Conservation (phyloP, 139 green algal genomes). For the Asterochloris erici region DNA sequence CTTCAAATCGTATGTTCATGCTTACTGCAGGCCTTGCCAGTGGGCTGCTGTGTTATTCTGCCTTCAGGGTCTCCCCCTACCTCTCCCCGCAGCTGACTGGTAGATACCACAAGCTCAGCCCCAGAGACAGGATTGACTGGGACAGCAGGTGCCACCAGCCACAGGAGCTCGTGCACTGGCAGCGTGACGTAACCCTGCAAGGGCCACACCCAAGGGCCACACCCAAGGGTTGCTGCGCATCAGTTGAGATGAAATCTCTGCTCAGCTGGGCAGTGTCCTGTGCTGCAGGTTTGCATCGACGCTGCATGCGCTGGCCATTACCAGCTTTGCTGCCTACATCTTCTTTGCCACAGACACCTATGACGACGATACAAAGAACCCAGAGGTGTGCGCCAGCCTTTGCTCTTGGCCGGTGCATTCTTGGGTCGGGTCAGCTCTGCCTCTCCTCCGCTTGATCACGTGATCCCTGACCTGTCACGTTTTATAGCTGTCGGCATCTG, state of each 20-base stretch:
- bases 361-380: not conserved
- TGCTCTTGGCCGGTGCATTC: not conserved
- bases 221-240: no score
- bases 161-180: not conserved
- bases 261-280: not conserved
- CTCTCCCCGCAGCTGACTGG: not conserved
- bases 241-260: not conserved
- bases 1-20: not conserved
- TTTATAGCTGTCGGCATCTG: not conserved
- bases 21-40: not conserved
- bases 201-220: no score
- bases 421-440: not conserved
- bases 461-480: not conserved
- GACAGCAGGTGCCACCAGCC: conserved; percentile 16
- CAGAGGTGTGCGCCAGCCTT: not conserved
- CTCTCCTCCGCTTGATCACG: not conserved
- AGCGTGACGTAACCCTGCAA: no score
- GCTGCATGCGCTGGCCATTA: conserved; percentile 15
- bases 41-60: not conserved
- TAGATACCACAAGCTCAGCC: not conserved
- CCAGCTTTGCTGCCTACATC: conserved; percentile 6
- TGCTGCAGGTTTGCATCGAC: conserved; percentile 10
- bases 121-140: conserved; percentile 13
- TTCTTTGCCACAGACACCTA: conserved; percentile 10
- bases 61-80: conserved; percentile 9